Percentiles rank a stretch among this genome's conserved stretches.
Evolutionary conservation across 2,329 filamentous ascomycete species (phyloP).

Genomic region (Didymella pinodella): DNA sequence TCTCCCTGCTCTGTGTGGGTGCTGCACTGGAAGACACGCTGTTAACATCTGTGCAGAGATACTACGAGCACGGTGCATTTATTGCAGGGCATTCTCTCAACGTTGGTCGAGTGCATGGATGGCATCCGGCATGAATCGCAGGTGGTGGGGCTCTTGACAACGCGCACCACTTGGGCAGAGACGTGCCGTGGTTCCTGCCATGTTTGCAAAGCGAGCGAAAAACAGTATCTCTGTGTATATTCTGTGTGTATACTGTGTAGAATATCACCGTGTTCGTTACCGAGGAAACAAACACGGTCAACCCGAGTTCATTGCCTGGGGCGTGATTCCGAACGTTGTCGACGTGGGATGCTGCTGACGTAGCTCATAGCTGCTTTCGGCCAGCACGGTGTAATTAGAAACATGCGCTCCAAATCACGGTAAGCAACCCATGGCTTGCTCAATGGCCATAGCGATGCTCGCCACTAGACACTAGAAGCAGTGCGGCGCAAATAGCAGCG

Average conservation of each 20-base stretch:
- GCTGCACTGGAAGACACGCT: background rate
- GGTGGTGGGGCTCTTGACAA: conserved; percentile 18
- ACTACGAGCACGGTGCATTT: conserved; percentile 2
- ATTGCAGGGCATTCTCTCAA: background rate
- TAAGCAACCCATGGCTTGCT: conserved; percentile 13
- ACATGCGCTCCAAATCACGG: conserved; percentile 4
- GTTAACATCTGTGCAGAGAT: conserved; percentile 13
- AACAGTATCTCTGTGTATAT: background rate
- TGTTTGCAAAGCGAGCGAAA: conserved; percentile 10
- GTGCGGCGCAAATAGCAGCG: conserved; percentile 28
- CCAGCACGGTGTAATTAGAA: conserved; percentile 18
- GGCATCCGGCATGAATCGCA: conserved; percentile 18
- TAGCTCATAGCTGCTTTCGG: conserved; percentile 14
- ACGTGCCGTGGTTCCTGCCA: conserved; percentile 10
- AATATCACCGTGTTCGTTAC: background rate
- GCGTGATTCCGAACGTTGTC: conserved; percentile 8
- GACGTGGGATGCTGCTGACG: conserved; percentile 16
- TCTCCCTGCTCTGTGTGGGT: conserved; percentile 1
- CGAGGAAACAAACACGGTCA: conserved; percentile 7
- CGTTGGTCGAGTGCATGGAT: conserved; percentile 19
- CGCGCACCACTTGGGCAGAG: conserved; percentile 1
- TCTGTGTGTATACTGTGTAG: too few species aligned
- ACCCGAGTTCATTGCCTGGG: background rate
- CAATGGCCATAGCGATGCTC: conserved; percentile 18
- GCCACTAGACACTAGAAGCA: conserved; percentile 27